phyloP scores from a whole-genome alignment of 352 stramenopile genomes.

The Hyaloperonospora arabidopsidis region DNA sequence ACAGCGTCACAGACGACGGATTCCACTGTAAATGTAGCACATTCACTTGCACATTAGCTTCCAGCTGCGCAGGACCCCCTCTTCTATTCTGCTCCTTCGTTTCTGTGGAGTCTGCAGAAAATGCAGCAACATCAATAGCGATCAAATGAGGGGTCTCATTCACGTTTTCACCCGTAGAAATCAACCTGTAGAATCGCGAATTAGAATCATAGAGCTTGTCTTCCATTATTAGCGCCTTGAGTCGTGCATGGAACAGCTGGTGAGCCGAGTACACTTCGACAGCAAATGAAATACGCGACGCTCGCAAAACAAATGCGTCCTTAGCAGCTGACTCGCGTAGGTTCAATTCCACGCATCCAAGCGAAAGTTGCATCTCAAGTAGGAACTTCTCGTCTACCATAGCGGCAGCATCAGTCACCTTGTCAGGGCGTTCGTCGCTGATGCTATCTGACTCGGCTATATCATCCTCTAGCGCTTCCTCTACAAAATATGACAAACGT shows the following conservation, averaged over 20 bases:
- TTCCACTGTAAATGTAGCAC: constrained; percentile 80
- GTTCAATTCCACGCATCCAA: constrained; percentile 48
- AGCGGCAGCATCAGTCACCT: background rate
- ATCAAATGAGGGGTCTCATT: constrained; percentile 35
- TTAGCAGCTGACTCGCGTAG: constrained; percentile 38
- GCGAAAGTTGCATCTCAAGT: constrained; percentile 40
- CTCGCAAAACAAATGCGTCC: constrained; percentile 45
- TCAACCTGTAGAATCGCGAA: constrained; percentile 56
- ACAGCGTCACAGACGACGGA: constrained; percentile 65
- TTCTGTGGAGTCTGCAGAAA: constrained; percentile 15
- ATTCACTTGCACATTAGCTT: constrained; percentile 57
- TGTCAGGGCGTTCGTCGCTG: constrained; percentile 9
- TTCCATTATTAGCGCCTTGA: constrained; percentile 60
- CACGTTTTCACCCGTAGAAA: constrained; percentile 41
- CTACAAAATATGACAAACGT: constrained; percentile 19
- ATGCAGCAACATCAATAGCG: constrained; percentile 41
- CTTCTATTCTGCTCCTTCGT: constrained; percentile 1
- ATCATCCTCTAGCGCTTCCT: constrained; percentile 19
- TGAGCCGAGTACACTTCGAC: constrained; percentile 37
- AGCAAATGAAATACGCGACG: constrained; percentile 45
- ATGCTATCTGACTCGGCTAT: constrained; percentile 9
- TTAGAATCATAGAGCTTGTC: constrained; percentile 46
- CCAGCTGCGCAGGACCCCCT: constrained; percentile 23
- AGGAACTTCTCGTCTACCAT: constrained; percentile 34
- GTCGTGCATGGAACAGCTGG: constrained; percentile 38